phyloP scores from a whole-genome alignment of 352 stramenopile genomes.

The Globisporangium splendens region DNA sequence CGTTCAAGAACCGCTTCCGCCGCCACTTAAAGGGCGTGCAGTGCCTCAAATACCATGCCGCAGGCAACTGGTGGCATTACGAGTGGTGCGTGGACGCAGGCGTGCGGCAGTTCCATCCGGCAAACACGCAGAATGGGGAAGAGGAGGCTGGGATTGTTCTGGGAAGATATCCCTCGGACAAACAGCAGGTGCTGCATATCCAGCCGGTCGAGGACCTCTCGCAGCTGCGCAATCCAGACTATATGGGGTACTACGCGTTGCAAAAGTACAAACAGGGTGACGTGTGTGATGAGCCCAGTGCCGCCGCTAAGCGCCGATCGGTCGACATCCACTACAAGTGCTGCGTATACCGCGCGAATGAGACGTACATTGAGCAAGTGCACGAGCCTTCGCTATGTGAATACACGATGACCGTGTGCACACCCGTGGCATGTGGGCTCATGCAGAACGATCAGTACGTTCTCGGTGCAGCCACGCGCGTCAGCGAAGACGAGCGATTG shows the following conservation, averaged over 20 bases:
- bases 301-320: slow-evolving; percentile 14
- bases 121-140: not conserved
- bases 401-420: slow-evolving; percentile 71
- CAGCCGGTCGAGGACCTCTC: slow-evolving; percentile 31
- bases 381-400: slow-evolving; percentile 46
- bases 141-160: slow-evolving; percentile 36
- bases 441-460: slow-evolving; percentile 73
- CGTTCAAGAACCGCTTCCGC: slow-evolving; percentile 70
- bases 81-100: slow-evolving; percentile 75
- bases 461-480: slow-evolving; percentile 36
- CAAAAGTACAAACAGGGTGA: slow-evolving; percentile 51
- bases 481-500: slow-evolving; percentile 53
- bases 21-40: slow-evolving; percentile 40
- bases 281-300: slow-evolving; percentile 20
- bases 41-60: slow-evolving; percentile 63
- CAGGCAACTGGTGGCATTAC: slow-evolving; percentile 77
- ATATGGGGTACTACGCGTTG: slow-evolving; percentile 49
- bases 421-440: slow-evolving; percentile 64
- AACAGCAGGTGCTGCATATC: slow-evolving; percentile 39
- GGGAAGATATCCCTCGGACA: slow-evolving; percentile 29
- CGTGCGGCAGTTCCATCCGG: slow-evolving; percentile 69
- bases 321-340: slow-evolving; percentile 65
- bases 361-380: slow-evolving; percentile 77
- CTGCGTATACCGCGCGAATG: slow-evolving; percentile 72
- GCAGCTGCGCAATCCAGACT: slow-evolving; percentile 38